Base-by-base conservation (phyloP, 2,329 filamentous ascomycete species). In the Aplosporella prunicola region DNA sequence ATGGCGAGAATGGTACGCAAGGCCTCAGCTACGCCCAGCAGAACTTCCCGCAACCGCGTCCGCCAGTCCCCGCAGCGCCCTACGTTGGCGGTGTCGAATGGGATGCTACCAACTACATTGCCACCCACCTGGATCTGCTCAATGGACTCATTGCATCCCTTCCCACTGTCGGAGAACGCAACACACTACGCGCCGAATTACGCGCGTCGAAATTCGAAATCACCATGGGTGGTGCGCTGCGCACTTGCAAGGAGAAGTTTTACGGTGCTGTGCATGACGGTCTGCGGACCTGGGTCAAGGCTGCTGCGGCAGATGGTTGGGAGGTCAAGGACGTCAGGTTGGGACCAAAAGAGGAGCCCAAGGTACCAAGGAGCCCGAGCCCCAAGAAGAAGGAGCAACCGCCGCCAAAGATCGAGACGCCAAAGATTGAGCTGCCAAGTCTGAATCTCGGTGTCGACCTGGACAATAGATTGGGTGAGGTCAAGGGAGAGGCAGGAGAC, bases 51-150 rank as follows among this genome's bases (percentile, higher is more conserved):
- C 75, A 79, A 31, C 83, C 88, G 48, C 78, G 87, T 1, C 83
- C 88, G 3, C 91, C 91, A 0, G 87, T 96, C 1, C 86, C 89
- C 17, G 89, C 91, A 11, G 89, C 89, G 5, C 89, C 89, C 1
- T 96, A 96, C 54, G 88, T 96, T 27, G 91, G 91, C 32, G 89
- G 91, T 37, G 91, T 96, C 8, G 91, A 98, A 61, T 96, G 91
- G 91, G 91, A 96, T 56, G 91, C 91, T 3, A 96, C 91, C 8
- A 95, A 94, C 60, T 96, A 96, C 57, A 71, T 96, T 9, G 86
- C 89, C 13, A 84, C 83, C 0, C 89, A 98, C 53, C 71, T 98
- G 8, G 91, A 96, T 53, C 77, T 98, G 9, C 64, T 96, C 50
- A 98, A 96, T 53, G 89, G 86, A 20, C 76, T 96, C 40, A 65